Base-by-base conservation (phyloP, 1,284 basidiomycete genomes). In the Megacollybia platyphylla region DNA sequence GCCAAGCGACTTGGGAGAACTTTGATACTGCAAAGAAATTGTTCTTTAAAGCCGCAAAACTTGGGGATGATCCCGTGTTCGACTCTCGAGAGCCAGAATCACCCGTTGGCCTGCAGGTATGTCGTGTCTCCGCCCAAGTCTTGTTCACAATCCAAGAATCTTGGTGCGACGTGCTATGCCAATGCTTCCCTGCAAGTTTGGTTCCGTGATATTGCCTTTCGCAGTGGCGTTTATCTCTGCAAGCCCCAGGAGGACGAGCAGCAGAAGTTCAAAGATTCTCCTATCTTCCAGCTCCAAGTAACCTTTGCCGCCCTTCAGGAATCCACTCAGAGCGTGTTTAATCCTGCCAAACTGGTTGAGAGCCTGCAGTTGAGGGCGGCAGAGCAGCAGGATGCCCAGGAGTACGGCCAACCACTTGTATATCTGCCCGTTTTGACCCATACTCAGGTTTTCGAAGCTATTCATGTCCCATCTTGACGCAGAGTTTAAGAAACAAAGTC, bases 361-460 rank as follows among this genome's bases (percentile, higher is more conserved):
- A 85, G 87, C 49, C 63, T 96, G 42, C 73, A 79, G 46, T 64
- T 96, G 32, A 73, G 81, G 31, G 79, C 80, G 7, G 71, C 78
- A 1, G 84, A 91, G 55, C 91, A 96, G 55, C 91, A 96, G 62
- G 91, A 96, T 64, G 91, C 91, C 27, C 87, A 91, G 59, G 91
- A 96, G 88, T 92, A 53, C 47, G 76, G 47, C n/a, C 15, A 13
- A 24, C 28, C 17, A 42, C 31, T 31, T 42, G n/a, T 8, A n/a
- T 38, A 11, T 11, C 18, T 15, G 3, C 10, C 31, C 36, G 10
- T 38, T 5, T 27, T 40, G n/a, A 11, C 11, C 42, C 26, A 51
- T 45, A 17, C 7, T 8, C 43, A 93, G 90, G 54, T 96, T 96
- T 57, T 89, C 87, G 0, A 94, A 96, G 54, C 70, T 96, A 11